Base-by-base conservation (phyloP, 2,329 filamentous ascomycete genomes). In the Amauroascus verrucosus region DNA sequence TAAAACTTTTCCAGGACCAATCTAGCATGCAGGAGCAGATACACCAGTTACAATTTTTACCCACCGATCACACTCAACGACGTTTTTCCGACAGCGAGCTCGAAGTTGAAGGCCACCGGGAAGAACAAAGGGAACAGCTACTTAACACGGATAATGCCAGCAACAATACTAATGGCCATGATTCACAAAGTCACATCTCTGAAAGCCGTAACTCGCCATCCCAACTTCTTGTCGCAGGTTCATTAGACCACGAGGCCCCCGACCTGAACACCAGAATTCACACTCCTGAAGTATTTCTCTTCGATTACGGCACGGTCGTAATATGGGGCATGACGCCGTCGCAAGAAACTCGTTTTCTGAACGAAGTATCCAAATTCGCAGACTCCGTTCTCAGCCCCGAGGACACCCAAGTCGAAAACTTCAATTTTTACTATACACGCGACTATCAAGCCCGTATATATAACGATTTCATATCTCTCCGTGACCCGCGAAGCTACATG, bases 381-480 rank as follows among this genome's bases (percentile, higher is more conserved):
- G 80, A 83, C 38, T 91, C 95, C 66, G 95, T 95, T 68, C 78
- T 97, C 47, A 83, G 83, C 24, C 81, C 85, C 9, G 90, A 95
- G 64, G 88, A 95, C 61, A 84, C 95, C 28, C 91, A 98, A 72
- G 88, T 89, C 45, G 93, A 98, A 70, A 88, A 91, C 64, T 98
- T 98, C 77, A 98, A 98, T 69, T 98, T 97, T 70, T 98, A 98
- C 75, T 97, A 98, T 73, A 97, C 93, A 2, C 81, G 86, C 63
- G 91, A 97, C 67, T 98, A 98, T 68, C 94, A 98, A 71, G 88
- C 93, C 20, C 85, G 93, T 49, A 98, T 98, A 69, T 98, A 98
- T 78, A 98, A 98, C 70, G 93, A 98, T 71, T 98, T 98, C 64
- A 98, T 98, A 70, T 93, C 88, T 1, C 72, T 98, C 56, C 80